Evolutionary conservation across 495 filamentous ascomycete genomes (phyloP), one percentile per base, ranked within the genome.

Genomic region (Neurospora sp.): DNA sequence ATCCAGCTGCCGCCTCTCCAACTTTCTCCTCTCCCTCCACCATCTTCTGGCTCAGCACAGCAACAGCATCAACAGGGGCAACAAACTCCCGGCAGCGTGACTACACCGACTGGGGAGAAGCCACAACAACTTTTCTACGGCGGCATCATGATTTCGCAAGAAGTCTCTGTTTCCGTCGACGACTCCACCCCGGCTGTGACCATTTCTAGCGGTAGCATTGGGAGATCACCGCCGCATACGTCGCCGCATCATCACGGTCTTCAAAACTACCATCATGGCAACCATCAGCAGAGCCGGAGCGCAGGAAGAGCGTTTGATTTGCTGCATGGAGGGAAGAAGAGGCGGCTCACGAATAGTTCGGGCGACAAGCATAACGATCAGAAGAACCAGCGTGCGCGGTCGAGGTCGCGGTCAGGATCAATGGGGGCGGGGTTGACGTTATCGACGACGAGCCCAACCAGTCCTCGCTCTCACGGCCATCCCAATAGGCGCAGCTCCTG

Each of bases 91-190:
- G 70, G 20, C 8, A 16, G 70, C 27, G 38, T 31, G 48, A 35
- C 35, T 68, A 72, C 53, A 69, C 69, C 14, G 70, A 72, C 40
- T 59, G 27, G 37, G 65, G 59, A 38, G 22, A 72, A 17, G 17
- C 69, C 48, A 1, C 9, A 41, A 5, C 71, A 74, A 14, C 61
- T 71, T 61, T 71, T 76, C 12, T 80, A 76, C n/a, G 79, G 79
- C n/a, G 79, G 82, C 48, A 84, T 84, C 75, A 79, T 84, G 82
- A 78, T 84, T 22, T 82, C 78, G 2, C 78, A 82, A 22, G 79
- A 82, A 16, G 75, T 84, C 4, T 78, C 77, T 7, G 78, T 84
- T 12, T 75, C 79, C 5, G 79, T 80, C 8, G 77, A 79, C 0
- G 70, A 76, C 16, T 68, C 44, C 12, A 5, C 8, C 1, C 41